Base-by-base conservation (phyloP, 2,329 filamentous ascomycete genomes). In the Fusarium pseudonygamai region DNA sequence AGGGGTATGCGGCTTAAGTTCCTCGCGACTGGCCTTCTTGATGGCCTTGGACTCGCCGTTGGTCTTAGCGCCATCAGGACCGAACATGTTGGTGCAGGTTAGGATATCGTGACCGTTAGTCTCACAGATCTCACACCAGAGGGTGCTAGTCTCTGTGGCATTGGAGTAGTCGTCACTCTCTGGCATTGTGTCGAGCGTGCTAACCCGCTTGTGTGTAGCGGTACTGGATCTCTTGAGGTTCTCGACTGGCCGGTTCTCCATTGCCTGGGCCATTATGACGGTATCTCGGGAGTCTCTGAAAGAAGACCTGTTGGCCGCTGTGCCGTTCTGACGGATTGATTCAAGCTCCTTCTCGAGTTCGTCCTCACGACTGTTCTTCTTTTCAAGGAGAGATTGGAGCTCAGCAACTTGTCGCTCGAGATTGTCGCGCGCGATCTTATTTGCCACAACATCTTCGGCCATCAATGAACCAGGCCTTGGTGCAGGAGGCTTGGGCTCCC, bases 81-180 rank as follows among this genome's bases (percentile, higher is more conserved):
- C 91, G 81, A 93, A 96, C 91, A 97, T 96, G 81, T 94, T 96
- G 60, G 93, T 95, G 86, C 96, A 98, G 28, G 93, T 97, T 64
- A 98, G 86, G 69, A 98, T 97, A 78, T 98, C 96, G 79, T 98
- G 96, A 22, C 96, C 95, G 52, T 90, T 88, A 39, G 93, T 93
- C 84, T 98, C 95, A 84, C 96, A 98, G 71, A 98, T 96, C 83
- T 98, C 96, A 83, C 96, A 98, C 93, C 93, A 97, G 71, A 95
- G 87, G 22, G 87, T 89, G 80, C 90, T 93, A 77, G 87, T 91
- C 79, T 95, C 93, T 43, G 92, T 93, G 28, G 90, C 88, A 34
- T 89, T 90, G 42, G 92, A 93, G 81, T 92, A 88, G 20, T 87
- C 86, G 75, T 93, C 92, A 78, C 89, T 93, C 81, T 93, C 92